These are phyloP conservation scores for Domatiomyces catenatus DNA, from an alignment of 2,329 filamentous ascomycete genomes.

Conservation along the genomic window DNA sequence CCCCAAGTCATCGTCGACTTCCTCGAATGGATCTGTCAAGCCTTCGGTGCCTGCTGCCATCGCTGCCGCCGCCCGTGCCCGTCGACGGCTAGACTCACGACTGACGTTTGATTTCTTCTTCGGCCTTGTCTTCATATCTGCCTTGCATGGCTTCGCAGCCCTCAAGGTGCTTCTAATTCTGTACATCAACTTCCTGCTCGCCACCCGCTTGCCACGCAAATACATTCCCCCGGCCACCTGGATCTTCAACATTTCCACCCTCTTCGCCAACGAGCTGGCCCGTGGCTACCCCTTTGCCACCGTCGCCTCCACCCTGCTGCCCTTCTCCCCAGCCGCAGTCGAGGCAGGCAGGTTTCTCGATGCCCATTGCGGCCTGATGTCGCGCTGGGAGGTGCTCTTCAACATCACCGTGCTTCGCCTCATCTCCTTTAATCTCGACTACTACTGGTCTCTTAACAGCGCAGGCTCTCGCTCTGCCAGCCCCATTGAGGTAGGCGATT, in stretches of 20 bases:
- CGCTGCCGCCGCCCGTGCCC: conserved; percentile 24
- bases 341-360: conserved; percentile 61
- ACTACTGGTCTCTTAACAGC: conserved; percentile 69
- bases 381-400: conserved; percentile 93
- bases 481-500: conserved; percentile 59
- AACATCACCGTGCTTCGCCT: conserved; percentile 85
- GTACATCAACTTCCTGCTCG: conserved; percentile 65
- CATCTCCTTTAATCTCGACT: conserved; percentile 94
- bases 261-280: conserved; percentile 82
- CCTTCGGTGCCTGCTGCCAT: conserved; percentile 1
- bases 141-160: conserved; percentile 70
- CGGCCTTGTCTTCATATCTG: conserved; percentile 60
- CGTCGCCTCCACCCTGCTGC: conserved; percentile 41
- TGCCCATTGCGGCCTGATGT: conserved; percentile 63
- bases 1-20: not conserved
- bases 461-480: conserved; percentile 39
- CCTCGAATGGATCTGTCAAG: conserved; percentile 3
- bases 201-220: conserved; percentile 51
- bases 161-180: conserved; percentile 71
- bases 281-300: conserved; percentile 58
- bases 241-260: conserved; percentile 69
- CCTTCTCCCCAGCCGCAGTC: conserved; percentile 31
- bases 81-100: conserved; percentile 50
- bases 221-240: conserved; percentile 67
- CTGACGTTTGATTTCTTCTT: conserved; percentile 72